A percentile compares a stretch with the other conserved stretches of the same genome.
These are phyloP conservation scores for Phaeophleospora eucalypticola DNA, from an alignment of 2,329 filamentous ascomycete species.

Conservation along the genomic window DNA sequence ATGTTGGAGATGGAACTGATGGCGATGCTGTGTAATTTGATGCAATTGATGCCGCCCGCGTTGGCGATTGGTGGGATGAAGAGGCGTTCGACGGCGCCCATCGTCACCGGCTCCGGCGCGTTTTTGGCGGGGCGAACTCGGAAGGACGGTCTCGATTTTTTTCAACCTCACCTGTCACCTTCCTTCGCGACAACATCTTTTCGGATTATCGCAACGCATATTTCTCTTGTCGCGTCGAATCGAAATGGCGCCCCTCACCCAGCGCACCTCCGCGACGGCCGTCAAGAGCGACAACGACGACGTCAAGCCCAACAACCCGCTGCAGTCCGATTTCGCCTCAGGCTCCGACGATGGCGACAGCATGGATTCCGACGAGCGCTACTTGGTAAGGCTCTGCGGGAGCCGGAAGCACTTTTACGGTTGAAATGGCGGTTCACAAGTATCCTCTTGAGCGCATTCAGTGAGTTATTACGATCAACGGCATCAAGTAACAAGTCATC, in stretches of 20 bases:
- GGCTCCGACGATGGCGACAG: slow-evolving; percentile 26
- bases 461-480: slow-evolving; percentile 26
- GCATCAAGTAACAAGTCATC: slow-evolving; percentile 33
- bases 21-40: too few relatives aligned
- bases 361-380: slow-evolving; percentile 35
- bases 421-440: slow-evolving; percentile 10
- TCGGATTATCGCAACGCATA: too few relatives aligned
- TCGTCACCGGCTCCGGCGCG: too few relatives aligned
- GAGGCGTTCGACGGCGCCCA: too few relatives aligned
- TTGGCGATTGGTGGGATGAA: too few relatives aligned
- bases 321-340: slow-evolving; percentile 32
- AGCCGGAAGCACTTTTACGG: slow-evolving; percentile 16
- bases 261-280: slow-evolving; percentile 10
- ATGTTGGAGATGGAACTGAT: too few relatives aligned
- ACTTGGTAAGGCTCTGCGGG: slow-evolving; percentile 32
- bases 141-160: too few relatives aligned
- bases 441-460: slow-evolving; percentile 21
- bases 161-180: too few relatives aligned
- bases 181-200: too few relatives aligned
- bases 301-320: slow-evolving; percentile 28
- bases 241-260: slow-evolving; percentile 11
- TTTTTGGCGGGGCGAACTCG: too few relatives aligned
- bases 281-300: slow-evolving; percentile 13
- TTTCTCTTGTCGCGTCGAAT: too few relatives aligned
- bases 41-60: too few relatives aligned